Base-by-base conservation (phyloP, 2,329 filamentous ascomycete species). In the Dendryphion nanum region DNA sequence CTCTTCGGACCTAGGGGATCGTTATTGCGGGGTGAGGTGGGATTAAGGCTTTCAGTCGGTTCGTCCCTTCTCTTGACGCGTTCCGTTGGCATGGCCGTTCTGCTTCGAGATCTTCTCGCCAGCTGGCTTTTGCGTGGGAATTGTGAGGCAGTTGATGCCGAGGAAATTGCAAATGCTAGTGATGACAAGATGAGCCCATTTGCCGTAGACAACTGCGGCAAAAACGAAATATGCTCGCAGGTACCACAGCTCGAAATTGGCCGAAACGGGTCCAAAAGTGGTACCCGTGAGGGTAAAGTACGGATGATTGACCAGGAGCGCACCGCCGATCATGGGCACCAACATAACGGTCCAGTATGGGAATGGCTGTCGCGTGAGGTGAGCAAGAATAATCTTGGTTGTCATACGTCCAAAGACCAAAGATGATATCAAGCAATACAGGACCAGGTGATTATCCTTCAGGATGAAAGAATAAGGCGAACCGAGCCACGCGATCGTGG, bases 331-430 rank as follows among this genome's bases (percentile, higher is more conserved):
- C 26, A 98, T 81, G 6, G 93, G 93, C 21, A 79, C 81, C 24
- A 97, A 76, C 78, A 97, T 86, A 33, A 93, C 78, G 8, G 93
- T 97, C 89, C 90, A 97, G 76, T 87, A 94, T 1, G 93, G 93
- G 69, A 97, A 98, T 3, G 91, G 87, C 65, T 97, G 93, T 47
- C 82, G 82, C 2, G 93, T 93, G 35, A 98, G 75, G 67, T 98
- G 93, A 3, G 93, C 91, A 14, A 98, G 82, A 61, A 98, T 98
- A 68, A 97, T 97, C 74, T 97, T 98, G 26, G 93, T 98, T 0
- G 93, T 97, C 84, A 98, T 89, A 51, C 93, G 85, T 23, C 93
- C 93, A 66, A 98, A 97, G 42, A 96, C 93, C 56, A 97, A 90
- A n/a, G 88, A 86, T 76, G 97, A 86, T 42, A 88, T 95, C 43